Conservation (phyloP, 768 basidiomycete genomes). For the Trametes sanguinea region DNA sequence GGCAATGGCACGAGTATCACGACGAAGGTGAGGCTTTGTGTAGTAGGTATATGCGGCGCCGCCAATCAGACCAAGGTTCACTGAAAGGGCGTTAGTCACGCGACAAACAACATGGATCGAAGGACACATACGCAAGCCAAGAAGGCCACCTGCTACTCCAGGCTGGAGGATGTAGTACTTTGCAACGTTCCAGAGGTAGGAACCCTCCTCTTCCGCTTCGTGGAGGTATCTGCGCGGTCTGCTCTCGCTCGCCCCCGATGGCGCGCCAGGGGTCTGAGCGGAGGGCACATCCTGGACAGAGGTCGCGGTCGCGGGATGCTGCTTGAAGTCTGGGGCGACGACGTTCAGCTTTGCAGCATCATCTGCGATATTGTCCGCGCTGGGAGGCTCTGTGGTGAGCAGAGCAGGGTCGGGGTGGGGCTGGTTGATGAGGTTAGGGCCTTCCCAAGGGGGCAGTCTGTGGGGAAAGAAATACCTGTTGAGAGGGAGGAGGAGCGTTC, state of each 20-base stretch:
- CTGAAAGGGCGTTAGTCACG: slow-evolving; percentile 36
- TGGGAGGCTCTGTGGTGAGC: slow-evolving; percentile 44
- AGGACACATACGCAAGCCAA: slow-evolving; percentile 59
- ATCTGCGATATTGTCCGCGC: slow-evolving; percentile 44
- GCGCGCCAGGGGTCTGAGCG: slow-evolving; percentile 20
- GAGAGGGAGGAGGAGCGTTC: slow-evolving; percentile 51
- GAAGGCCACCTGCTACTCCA: slow-evolving; percentile 68
- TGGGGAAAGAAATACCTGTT: slow-evolving; percentile 39
- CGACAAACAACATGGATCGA: neutral
- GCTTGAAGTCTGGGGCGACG: slow-evolving; percentile 51
- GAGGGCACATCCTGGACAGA: slow-evolving; percentile 28
- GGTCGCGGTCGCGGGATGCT: slow-evolving; percentile 44
- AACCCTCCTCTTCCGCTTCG: slow-evolving; percentile 52
- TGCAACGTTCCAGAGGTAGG: slow-evolving; percentile 51
- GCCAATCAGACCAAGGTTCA: slow-evolving; percentile 70
- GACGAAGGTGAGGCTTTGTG: slow-evolving; percentile 57
- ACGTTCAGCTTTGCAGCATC: slow-evolving; percentile 57
- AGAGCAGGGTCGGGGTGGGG: slow-evolving; percentile 68
- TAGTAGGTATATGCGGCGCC: slow-evolving; percentile 67
- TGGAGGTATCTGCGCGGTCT: slow-evolving; percentile 34
- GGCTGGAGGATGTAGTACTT: slow-evolving; percentile 63
- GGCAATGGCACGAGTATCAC: slow-evolving; percentile 55
- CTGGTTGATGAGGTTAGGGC: slow-evolving; percentile 34
- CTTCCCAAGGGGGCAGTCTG: slow-evolving; percentile 4
- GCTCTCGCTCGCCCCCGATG: slow-evolving; percentile 32